Evolutionary conservation across 495 filamentous ascomycete genomes (phyloP).

Genomic region (Aspergillus heteromorphus): DNA sequence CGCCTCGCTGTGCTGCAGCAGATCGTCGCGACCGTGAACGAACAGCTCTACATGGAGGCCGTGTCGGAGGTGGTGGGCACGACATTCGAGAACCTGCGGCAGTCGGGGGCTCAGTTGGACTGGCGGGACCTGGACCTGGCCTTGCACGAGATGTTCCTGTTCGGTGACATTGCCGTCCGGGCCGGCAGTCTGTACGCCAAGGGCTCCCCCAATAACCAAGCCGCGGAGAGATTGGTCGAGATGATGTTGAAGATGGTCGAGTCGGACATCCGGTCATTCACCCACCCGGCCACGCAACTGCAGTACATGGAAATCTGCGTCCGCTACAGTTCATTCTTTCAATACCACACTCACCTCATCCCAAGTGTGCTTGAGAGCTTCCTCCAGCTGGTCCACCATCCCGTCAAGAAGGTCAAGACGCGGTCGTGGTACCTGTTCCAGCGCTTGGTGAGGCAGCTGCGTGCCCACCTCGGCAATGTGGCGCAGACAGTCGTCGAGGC

Average conservation of each 20-base stretch:
- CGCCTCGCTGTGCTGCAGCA: constrained; percentile 85
- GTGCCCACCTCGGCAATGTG: constrained; percentile 77
- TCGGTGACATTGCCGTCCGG: constrained; percentile 85
- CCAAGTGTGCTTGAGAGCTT: constrained; percentile 87
- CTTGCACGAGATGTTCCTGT: constrained; percentile 94
- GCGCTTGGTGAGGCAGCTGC: constrained; percentile 83
- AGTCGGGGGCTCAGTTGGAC: constrained; percentile 66
- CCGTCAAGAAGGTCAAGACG: constrained; percentile 74
- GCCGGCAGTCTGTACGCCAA: constrained; percentile 80
- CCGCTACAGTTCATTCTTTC: constrained; percentile 89
- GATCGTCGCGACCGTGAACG: constrained; percentile 77
- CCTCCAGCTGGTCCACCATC: constrained; percentile 80
- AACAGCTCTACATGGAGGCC: constrained; percentile 78
- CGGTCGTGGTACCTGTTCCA: constrained; percentile 97
- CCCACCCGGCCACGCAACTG: constrained; percentile 85
- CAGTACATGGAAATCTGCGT: constrained; percentile 99
- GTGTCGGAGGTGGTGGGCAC: constrained; percentile 74
- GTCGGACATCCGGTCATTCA: constrained; percentile 76
- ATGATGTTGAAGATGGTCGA: constrained; percentile 96
- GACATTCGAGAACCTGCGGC: constrained; percentile 72
- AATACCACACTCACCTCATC: constrained; percentile 69
- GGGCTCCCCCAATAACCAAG: constrained; percentile 65
- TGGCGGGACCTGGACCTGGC: constrained; percentile 96
- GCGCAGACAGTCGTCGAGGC: constrained; percentile 85
- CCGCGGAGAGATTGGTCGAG: constrained; percentile 68